Base-by-base conservation (phyloP, 2,329 filamentous ascomycete species). In the Mycosphaerella sp. region DNA sequence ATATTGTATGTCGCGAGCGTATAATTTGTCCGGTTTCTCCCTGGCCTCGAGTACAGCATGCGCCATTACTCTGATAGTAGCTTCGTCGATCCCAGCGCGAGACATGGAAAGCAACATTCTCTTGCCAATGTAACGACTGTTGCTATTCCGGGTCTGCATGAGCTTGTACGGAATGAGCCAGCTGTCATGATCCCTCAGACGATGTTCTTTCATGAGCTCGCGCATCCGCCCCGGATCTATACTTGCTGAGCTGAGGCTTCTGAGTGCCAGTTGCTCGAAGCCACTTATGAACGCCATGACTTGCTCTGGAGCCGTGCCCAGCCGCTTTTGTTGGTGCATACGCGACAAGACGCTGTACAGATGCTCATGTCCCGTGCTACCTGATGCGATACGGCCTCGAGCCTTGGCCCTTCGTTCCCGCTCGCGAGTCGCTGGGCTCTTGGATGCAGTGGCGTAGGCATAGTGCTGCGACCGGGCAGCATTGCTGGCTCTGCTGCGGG, bases 41-140 rank as follows among this genome's bases (percentile, higher is more conserved):
- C 52, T 50, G 9, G 46, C 25, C 34, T 52, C 30, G 14, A 45
- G 25, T 16, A 62, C 43, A 7, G 55, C 58, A 21, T 64, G 54
- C 6, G 48, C 58, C 53, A 64, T 52, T 34, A 65, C 48, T 4
- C 43, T 44, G 14, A 64, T 55, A 8, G 61, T 64, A 5, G 61
- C 53, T 30, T 62, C 58, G n/a, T 49, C 49, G 14, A 55, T 41
- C 3, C 63, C 61, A 2, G 47, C 54, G 14, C 57, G 54, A 27
- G 58, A 59, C 28, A 61, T 44, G 8, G 58, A 56, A 13, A 56
- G 54, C 28, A 64, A 32, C 49, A 65, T 44, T 49, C 55, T 62
- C 47, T 59, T 58, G 30, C 54, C 61, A 17, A 45, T 44, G 36
- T 54, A 50, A 1, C 44, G 39, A 17, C 58, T 49, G 12, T 51